Conservation (phyloP, 139 green algal genomes). For the Tetradesmus obliquus region DNA sequence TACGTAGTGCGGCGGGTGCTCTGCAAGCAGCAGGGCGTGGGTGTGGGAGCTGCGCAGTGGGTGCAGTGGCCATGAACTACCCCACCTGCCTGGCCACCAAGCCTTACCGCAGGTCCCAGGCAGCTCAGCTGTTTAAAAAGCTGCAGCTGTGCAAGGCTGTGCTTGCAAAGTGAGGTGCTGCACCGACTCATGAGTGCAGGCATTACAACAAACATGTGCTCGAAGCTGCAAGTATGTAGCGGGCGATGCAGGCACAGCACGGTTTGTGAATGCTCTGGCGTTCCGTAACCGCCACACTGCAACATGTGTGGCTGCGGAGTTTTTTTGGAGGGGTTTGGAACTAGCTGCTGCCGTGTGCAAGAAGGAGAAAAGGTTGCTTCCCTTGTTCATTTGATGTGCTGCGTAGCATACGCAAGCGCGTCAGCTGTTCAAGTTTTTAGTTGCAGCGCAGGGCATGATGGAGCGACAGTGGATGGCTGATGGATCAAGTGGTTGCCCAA, state of each 20-base stretch:
- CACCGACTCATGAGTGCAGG: background rate
- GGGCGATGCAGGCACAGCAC: too few relatives aligned
- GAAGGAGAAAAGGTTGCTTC: too few relatives aligned
- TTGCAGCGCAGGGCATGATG: too few relatives aligned
- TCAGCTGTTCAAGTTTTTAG: too few relatives aligned
- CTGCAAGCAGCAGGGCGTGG: background rate
- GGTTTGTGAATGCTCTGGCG: background rate
- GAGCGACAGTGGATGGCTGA: too few relatives aligned
- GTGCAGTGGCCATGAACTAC: constrained; percentile 59
- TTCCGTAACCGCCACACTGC: background rate
- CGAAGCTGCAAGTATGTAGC: too few relatives aligned
- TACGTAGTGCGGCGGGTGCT: background rate
- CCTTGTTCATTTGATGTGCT: too few relatives aligned
- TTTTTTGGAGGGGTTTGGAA: too few relatives aligned
- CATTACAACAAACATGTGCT: too few relatives aligned
- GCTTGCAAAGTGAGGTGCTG: background rate
- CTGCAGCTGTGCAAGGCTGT: constrained; percentile 88
- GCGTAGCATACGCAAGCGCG: too few relatives aligned
- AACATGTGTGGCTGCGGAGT: background rate
- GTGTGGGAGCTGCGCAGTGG: background rate
- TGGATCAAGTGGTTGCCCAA: too few relatives aligned
- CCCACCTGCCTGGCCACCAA: constrained; percentile 92
- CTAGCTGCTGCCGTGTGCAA: too few relatives aligned
- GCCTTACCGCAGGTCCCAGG: constrained; percentile 77
- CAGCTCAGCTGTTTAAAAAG: constrained; percentile 87